These are phyloP conservation scores for Euptelea pleiosperma DNA, from an alignment of 164 flowering plant species.

Conservation along the genomic window DNA sequence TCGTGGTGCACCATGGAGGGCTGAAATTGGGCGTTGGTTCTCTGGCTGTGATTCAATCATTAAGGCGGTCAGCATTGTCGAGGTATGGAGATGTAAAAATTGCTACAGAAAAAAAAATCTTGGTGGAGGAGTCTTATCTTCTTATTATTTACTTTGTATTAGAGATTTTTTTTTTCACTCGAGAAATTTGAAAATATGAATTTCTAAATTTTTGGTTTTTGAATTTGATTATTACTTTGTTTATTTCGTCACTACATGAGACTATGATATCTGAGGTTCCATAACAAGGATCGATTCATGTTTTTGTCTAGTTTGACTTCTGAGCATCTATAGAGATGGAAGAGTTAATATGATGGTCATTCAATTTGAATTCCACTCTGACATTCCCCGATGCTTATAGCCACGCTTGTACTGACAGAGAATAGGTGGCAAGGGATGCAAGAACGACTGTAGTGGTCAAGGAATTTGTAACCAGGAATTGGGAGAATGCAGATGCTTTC, in stretches of 20 bases:
- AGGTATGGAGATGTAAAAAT: constrained; percentile 40
- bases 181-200: too few relatives aligned
- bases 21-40: constrained; percentile 86
- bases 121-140: not conserved
- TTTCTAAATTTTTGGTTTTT: too few relatives aligned
- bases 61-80: constrained; percentile 42
- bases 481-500: constrained; percentile 93
- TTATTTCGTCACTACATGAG: too few relatives aligned
- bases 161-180: too few relatives aligned
- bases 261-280: not conserved
- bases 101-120: not conserved
- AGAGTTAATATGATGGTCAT: not conserved
- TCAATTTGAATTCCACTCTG: not conserved
- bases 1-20: constrained; percentile 85
- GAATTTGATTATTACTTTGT: not conserved
- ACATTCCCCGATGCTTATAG: not conserved
- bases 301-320: too few relatives aligned
- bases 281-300: too few relatives aligned
- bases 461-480: constrained; percentile 87
- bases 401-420: constrained; percentile 33
- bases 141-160: not conserved
- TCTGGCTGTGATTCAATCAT: constrained; percentile 63
- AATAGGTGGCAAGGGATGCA: constrained; percentile 72
- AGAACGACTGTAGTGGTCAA: constrained; percentile 77
- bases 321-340: not conserved